A percentile compares a stretch with the other conserved stretches of the same genome.
Conservation (phyloP, 352 stramenopile genomes). For the Pythium pectinolyticum region DNA sequence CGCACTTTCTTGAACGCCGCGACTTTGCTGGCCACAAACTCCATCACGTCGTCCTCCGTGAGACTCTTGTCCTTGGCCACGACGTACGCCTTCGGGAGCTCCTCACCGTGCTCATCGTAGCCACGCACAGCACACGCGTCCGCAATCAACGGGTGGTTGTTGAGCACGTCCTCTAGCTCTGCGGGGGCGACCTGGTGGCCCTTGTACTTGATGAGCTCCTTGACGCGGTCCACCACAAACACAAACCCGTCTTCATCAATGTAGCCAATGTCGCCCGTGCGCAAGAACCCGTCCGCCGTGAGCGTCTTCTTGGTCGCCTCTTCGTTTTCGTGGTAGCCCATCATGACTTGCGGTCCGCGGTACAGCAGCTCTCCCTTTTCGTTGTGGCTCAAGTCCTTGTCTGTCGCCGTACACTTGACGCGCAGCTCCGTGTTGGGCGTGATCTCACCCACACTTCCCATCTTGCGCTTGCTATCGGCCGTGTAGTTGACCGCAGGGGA, state of each 20-base stretch:
- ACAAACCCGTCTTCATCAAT: constrained; percentile 94
- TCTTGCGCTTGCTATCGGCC: constrained; percentile 11
- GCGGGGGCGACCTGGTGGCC: constrained; percentile 91
- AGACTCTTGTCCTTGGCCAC: constrained; percentile 59
- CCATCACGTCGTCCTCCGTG: constrained; percentile 39
- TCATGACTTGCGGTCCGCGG: constrained; percentile 36
- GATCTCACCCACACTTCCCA: constrained; percentile 25
- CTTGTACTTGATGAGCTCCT: constrained; percentile 96
- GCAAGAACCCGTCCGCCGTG: constrained; percentile 77
- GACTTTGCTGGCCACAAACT: constrained; percentile 77
- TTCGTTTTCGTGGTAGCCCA: constrained; percentile 84
- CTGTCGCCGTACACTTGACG: constrained; percentile 35
- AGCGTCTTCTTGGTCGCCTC: constrained; percentile 84
- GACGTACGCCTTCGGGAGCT: constrained; percentile 92
- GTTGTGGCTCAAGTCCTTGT: constrained; percentile 31
- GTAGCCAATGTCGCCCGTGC: constrained; percentile 89
- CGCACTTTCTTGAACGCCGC: constrained; percentile 82
- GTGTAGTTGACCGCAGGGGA: constrained; percentile 29
- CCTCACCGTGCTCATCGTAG: constrained; percentile 55
- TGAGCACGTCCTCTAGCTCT: constrained; percentile 90
- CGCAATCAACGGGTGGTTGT: constrained; percentile 59
- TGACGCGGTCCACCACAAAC: constrained; percentile 91
- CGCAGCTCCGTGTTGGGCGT: constrained; percentile 37
- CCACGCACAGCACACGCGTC: constrained; percentile 57
- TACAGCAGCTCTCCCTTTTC: constrained; percentile 67